Evolutionary conservation across 805 yeast species (phyloP), one percentile per base, ranked within the genome.

Genomic region (Zygosaccharomyces bailii): DNA sequence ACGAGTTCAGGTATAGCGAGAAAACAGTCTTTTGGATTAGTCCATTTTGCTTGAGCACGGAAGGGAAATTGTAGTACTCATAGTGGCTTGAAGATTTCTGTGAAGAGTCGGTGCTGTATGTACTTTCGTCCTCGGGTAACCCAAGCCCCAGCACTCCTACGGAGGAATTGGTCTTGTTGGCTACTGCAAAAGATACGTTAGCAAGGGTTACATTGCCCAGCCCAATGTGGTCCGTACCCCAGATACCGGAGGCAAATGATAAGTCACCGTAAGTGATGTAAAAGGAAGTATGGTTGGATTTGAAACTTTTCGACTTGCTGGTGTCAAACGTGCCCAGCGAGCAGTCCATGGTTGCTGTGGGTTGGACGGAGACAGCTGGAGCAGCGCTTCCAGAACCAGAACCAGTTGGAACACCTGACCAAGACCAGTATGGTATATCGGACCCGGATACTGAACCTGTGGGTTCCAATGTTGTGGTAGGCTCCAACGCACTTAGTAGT

Each of bases 101-200:
- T 3, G 46, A 33, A 2, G 57, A 49, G 2, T 45, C 33, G 5
- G 54, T 38, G 1, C 74, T 57, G 48, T 70, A 68, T 1, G 91
- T 84, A 3, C 78, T 70, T 63, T 89, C 96, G 43, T 85, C 71
- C 10, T 80, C 84, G 4, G 77, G 66, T 40, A 84, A 70, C 8
- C 93, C 91, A 50, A 86, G 78, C 20, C 90, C 89, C 33, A 86
- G 64, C 19, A 86, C 91, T 44, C 95, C 91, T 35, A 65, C 65
- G 6, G 78, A 62, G 3, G 90, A 79, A 49, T 79, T 78, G 1
- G 87, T 76, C 27, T 64, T 61, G 57, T 79, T 78, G 2, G 86
- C 95, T 18, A 88, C 79, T 1, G 95, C 96, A 61, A 89, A 75
- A 4, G 87, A 78, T 23, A 84, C 66, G 44, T 70, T 67, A 0